Conservation (phyloP, 371 early-diverging fungal genomes). For the Funneliformis caledonium region DNA sequence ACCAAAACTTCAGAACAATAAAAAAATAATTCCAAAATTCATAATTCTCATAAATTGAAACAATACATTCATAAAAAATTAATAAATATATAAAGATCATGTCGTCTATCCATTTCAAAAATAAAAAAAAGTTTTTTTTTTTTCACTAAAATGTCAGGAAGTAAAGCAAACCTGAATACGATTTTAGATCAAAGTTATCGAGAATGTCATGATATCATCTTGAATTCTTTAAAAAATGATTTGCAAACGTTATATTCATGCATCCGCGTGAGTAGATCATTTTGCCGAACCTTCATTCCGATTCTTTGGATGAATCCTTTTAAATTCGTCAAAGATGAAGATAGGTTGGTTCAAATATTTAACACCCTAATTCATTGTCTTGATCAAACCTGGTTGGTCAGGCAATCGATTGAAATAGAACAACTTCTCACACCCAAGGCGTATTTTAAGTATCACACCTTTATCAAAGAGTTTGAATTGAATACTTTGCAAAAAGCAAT, state of each 20-base stretch:
- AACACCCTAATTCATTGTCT: background rate
- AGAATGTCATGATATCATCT: background rate
- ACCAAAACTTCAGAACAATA: too few relatives aligned
- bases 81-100: too few relatives aligned
- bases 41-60: too few relatives aligned
- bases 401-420: background rate
- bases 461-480: background rate
- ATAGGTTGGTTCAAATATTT: too few relatives aligned
- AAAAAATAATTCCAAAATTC: too few relatives aligned
- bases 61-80: too few relatives aligned
- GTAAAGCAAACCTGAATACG: background rate
- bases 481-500: background rate
- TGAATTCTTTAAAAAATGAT: background rate
- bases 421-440: background rate
- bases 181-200: background rate
- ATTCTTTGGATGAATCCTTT: conserved; percentile 26
- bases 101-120: too few relatives aligned
- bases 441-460: background rate
- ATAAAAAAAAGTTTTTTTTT: too few relatives aligned
- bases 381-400: background rate
- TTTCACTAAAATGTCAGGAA: too few relatives aligned
- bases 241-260: background rate
- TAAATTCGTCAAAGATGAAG: too few relatives aligned
- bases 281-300: background rate
- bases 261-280: conserved; percentile 5